These are phyloP conservation scores for Stramenopiles sp. DNA, from an alignment of 352 stramenopile species.

Conservation along the genomic window DNA sequence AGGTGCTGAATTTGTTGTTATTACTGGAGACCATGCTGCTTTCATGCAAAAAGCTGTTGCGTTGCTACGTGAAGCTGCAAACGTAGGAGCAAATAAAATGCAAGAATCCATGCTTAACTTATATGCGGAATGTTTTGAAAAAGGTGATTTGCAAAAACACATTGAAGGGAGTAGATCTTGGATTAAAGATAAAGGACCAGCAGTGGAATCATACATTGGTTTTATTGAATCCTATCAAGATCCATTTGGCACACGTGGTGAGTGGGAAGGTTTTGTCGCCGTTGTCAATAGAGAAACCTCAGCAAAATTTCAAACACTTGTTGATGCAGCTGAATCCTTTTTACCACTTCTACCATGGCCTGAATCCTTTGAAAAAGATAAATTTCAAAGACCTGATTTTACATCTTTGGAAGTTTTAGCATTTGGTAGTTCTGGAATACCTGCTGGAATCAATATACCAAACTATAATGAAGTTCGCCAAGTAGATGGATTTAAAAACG, in stretches of 20 bases:
- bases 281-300: slow-evolving; percentile 20
- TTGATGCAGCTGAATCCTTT: slow-evolving; percentile 16
- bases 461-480: slow-evolving; percentile 21
- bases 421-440: slow-evolving; percentile 18
- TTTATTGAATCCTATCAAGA: slow-evolving; percentile 23
- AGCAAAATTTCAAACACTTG: slow-evolving; percentile 16
- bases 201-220: slow-evolving; percentile 20
- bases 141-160: slow-evolving; percentile 13
- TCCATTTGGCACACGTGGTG: slow-evolving; percentile 17
- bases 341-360: slow-evolving; percentile 19
- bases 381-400: slow-evolving; percentile 21
- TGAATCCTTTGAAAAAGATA: slow-evolving; percentile 19
- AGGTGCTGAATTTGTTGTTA: slow-evolving; percentile 5
- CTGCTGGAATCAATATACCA: slow-evolving; percentile 23
- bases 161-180: slow-evolving; percentile 17
- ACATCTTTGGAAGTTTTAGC: slow-evolving; percentile 21
- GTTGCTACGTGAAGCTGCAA: slow-evolving; percentile 8
- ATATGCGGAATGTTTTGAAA: slow-evolving; percentile 10
- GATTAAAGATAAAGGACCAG: slow-evolving; percentile 19
- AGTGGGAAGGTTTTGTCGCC: slow-evolving; percentile 19
- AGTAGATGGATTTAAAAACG: slow-evolving; percentile 21
- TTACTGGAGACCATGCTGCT: slow-evolving; percentile 12
- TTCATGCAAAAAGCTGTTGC: slow-evolving; percentile 9
- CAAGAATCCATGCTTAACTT: slow-evolving; percentile 8
- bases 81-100: slow-evolving; percentile 8